Conservation (phyloP, 2,329 filamentous ascomycete species). For the Chaetomium sp. region DNA sequence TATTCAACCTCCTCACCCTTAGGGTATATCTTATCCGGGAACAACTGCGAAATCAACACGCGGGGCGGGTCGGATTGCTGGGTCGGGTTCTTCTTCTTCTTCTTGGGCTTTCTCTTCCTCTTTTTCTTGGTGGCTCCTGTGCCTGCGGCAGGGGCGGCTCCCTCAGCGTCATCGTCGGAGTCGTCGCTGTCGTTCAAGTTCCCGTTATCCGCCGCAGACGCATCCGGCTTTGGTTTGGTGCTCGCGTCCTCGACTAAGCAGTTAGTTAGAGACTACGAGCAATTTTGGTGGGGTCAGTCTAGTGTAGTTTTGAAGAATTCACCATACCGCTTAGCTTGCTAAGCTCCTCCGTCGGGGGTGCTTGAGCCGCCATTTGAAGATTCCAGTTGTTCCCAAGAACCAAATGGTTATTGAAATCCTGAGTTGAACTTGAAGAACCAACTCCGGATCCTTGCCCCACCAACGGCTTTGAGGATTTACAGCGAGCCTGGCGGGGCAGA, state of each 20-base stretch:
- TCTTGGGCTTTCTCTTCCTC: slow-evolving; percentile 72
- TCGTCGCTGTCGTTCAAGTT: slow-evolving; percentile 42
- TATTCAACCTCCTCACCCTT: slow-evolving; percentile 76
- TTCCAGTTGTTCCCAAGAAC: too few relatives aligned
- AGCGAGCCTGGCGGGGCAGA: too few relatives aligned
- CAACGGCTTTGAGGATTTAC: too few relatives aligned
- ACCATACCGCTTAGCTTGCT: slow-evolving; percentile 35
- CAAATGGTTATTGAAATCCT: not conserved
- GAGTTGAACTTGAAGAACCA: not conserved
- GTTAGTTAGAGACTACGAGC: not conserved
- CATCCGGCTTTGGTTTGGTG: slow-evolving; percentile 33
- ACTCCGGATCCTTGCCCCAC: slow-evolving; percentile 4
- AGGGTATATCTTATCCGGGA: slow-evolving; percentile 66
- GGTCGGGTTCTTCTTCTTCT: slow-evolving; percentile 60
- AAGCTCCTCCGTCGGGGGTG: slow-evolving; percentile 35
- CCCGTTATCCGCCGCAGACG: slow-evolving; percentile 32
- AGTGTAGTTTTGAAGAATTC: not conserved
- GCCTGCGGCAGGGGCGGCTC: slow-evolving; percentile 32
- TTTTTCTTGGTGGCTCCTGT: slow-evolving; percentile 61
- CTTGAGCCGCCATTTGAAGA: slow-evolving; percentile 35
- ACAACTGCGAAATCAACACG: slow-evolving; percentile 66
- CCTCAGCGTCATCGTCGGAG: slow-evolving; percentile 45
- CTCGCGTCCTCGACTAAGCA: slow-evolving; percentile 35
- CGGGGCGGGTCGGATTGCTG: slow-evolving; percentile 72
- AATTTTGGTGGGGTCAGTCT: not conserved